Evolutionary conservation across 2,329 filamentous ascomycete genomes (phyloP).

Genomic region (Myriosclerotinia curreyana): DNA sequence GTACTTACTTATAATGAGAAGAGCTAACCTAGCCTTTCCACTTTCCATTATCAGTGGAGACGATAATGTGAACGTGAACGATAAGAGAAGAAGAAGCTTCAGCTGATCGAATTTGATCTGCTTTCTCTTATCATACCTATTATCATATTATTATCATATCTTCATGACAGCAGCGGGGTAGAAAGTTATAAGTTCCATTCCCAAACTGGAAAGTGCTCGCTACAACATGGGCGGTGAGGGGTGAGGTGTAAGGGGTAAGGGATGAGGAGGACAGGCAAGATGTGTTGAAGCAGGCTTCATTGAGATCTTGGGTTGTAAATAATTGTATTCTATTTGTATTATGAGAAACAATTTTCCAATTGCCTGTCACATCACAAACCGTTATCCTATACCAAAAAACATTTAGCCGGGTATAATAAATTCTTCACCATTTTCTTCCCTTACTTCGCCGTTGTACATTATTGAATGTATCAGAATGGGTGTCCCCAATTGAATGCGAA

Average conservation of each 20-base stretch:
- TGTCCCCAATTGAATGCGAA: constrained; percentile 36
- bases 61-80: not conserved
- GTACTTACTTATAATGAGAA: not conserved
- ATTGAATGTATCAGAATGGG: too few relatives aligned
- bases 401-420: constrained; percentile 19
- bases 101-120: not conserved
- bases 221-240: too few relatives aligned
- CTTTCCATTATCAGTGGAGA: not conserved
- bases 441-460: not conserved
- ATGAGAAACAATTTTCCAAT: constrained; percentile 4
- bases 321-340: constrained; percentile 13
- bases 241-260: too few relatives aligned
- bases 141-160: not conserved
- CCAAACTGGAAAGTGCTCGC: constrained; percentile 17
- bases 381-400: not conserved
- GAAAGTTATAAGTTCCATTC: not conserved
- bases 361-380: not conserved
- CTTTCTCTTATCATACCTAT: not conserved
- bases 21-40: too few relatives aligned
- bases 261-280: not conserved
- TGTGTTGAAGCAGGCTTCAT: not conserved
- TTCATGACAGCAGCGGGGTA: not conserved
- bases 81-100: constrained; percentile 7
- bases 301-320: not conserved
- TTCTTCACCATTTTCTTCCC: constrained; percentile 5